A percentile compares a stretch with the other conserved stretches of the same genome.
Conservation (phyloP, 2,329 filamentous ascomycete species). For the Colletotrichum cordylinicola region DNA sequence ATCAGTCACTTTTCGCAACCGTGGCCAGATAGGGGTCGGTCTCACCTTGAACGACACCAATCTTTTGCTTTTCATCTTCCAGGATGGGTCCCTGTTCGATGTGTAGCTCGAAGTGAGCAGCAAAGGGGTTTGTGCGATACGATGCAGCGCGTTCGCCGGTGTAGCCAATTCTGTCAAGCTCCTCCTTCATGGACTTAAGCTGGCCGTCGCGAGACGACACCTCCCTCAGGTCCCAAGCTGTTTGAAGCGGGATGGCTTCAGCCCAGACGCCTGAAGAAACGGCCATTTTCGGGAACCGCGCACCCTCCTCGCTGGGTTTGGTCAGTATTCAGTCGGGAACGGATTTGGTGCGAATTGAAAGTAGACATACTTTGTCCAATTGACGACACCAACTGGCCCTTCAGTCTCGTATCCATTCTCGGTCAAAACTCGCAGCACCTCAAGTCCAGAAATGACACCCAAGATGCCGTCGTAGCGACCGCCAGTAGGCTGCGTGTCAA, state of each 20-base stretch:
- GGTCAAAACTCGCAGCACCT: not conserved
- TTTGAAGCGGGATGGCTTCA: not conserved
- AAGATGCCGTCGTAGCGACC: not conserved
- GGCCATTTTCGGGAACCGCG: not conserved
- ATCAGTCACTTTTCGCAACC: not conserved
- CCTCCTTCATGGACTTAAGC: not conserved
- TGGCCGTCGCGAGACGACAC: not conserved
- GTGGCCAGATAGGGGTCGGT: rapidly evolving
- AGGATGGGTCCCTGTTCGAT: not conserved
- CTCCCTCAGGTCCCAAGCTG: not conserved
- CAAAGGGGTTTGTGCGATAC: not conserved
- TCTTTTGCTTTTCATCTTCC: not conserved
- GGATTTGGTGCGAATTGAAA: not conserved
- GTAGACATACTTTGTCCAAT: not conserved
- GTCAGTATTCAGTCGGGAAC: not conserved
- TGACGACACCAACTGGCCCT: not conserved
- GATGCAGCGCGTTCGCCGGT: not conserved
- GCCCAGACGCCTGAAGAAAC: not conserved
- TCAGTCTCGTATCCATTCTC: not conserved
- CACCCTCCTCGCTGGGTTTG: not conserved
- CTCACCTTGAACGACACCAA: not conserved
- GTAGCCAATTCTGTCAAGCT: not conserved
- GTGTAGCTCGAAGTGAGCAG: not conserved
- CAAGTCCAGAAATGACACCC: not conserved
- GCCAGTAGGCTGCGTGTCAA: not conserved